phyloP scores from a whole-genome alignment of 2,329 filamentous ascomycete species.

The Verticillium isaacii region DNA sequence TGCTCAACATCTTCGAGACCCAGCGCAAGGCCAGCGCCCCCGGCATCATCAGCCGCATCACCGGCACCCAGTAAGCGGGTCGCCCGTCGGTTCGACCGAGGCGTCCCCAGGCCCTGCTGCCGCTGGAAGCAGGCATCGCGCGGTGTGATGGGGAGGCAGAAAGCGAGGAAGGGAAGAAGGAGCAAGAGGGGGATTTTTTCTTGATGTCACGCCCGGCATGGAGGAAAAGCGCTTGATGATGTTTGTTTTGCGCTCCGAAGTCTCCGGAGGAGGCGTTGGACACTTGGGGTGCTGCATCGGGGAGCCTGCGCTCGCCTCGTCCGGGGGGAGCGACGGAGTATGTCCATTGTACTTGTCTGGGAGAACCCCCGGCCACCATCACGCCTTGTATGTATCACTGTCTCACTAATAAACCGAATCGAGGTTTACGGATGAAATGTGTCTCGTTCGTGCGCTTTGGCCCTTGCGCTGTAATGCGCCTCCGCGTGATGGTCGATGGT shows the following conservation, averaged over 20 bases:
- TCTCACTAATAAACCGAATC: conserved; percentile 2
- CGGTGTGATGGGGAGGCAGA: not conserved
- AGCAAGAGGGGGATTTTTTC: not conserved
- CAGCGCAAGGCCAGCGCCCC: conserved; percentile 19
- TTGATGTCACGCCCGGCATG: not conserved
- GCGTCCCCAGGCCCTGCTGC: not conserved
- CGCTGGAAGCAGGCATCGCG: not conserved
- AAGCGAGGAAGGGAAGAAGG: not conserved
- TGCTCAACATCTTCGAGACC: conserved; percentile 74
- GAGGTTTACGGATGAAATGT: not conserved
- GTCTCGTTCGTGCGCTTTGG: too few species aligned
- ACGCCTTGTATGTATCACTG: conserved; percentile 7
- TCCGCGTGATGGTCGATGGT: too few species aligned
- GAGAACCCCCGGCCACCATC: conserved; percentile 1
- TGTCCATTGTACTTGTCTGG: not conserved
- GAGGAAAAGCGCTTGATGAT: not conserved
- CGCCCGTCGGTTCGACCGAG: not conserved
- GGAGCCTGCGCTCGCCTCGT: not conserved
- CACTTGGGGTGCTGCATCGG: not conserved
- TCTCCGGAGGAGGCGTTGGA: not conserved
- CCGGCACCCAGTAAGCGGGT: conserved; percentile 1
- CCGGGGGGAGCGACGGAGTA: not conserved
- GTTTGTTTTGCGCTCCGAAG: not conserved
- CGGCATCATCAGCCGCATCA: conserved; percentile 21
- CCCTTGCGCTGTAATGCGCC: not conserved